A percentile compares a stretch with the other conserved stretches of the same genome.
Evolutionary conservation across 1,284 basidiomycete genomes (phyloP).

Genomic region (Coniferiporia weirii): DNA sequence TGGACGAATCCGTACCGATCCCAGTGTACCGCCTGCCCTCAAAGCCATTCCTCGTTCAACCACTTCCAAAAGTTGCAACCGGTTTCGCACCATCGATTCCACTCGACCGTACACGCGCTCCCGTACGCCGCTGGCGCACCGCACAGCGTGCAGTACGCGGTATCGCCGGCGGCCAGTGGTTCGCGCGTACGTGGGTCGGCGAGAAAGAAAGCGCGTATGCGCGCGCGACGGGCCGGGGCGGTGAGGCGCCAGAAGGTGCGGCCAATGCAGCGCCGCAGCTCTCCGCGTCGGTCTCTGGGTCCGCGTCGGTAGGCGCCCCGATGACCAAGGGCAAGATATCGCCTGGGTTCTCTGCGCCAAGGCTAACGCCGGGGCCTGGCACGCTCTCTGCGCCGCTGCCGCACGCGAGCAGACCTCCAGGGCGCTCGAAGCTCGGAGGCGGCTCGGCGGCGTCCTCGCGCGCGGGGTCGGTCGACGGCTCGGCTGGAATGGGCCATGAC

Average conservation of each 20-base stretch:
- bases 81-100: conserved; percentile 62
- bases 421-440: conserved; percentile 12
- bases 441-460: conserved; percentile 23
- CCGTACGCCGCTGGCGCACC: conserved; percentile 62
- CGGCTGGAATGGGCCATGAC: not conserved
- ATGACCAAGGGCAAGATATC: not conserved
- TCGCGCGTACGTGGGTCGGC: conserved; percentile 69
- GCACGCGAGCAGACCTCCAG: not conserved
- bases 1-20: conserved; percentile 40
- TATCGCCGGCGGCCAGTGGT: conserved; percentile 76
- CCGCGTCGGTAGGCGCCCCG: not conserved
- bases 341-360: not conserved
- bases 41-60: conserved; percentile 74
- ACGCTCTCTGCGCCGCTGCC: not conserved
- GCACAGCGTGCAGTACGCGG: conserved; percentile 72
- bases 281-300: conserved; percentile 1
- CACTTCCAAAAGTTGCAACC: conserved; percentile 64
- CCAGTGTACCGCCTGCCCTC: conserved; percentile 71
- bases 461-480: conserved; percentile 21
- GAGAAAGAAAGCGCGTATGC: conserved; percentile 67
- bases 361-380: not conserved
- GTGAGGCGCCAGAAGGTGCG: conserved; percentile 17
- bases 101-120: conserved; percentile 55
- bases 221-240: conserved; percentile 26
- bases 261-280: conserved; percentile 18